Base-by-base conservation (phyloP, 371 early-diverging fungal genomes). In the Mortierella sp. region DNA sequence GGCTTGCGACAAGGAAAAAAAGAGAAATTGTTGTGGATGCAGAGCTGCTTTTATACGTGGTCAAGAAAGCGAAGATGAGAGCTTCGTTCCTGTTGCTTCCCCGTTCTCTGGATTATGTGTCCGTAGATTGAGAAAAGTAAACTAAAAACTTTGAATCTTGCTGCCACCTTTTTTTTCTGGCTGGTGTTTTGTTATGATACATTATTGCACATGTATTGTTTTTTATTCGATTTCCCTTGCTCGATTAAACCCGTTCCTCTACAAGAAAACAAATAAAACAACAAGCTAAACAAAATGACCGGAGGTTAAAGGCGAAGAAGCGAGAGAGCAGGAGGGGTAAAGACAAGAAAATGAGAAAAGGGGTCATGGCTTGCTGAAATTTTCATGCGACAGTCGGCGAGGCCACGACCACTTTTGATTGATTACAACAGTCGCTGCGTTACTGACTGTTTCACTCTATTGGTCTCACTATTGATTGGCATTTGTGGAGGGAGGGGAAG, bases 1-100 rank as follows among this genome's bases (percentile, higher is more conserved):
- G 24, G 64, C 64, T 64, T 64, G 64, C 64, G 64, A 64, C 64
- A 64, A 64, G 64, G 64, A 64, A 37, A 64, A 64, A 37, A 64
- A 64, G 43, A 21, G 19, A 24, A 24, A 64, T 21, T 64, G 24
- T 37, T 37, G 19, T 31, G 19, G 37, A 40, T 37, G 64, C 21
- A 21, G 37, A 64, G 37, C 37, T 37, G 24, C 64, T 64, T 64
- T 64, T 64, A 64, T 64, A 64, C 37, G 31, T 31, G 16, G 59
- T 19, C 31, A 28, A 13, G 31, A 31, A 31, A 59, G 59, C 4
- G 19, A 59, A 31, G 19, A 5, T 59, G 59, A 59, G 31, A 59
- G 31, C 59, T 31, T 31, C 31, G 5, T 59, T 1, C 13, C 28
- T 26, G 4, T 57, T 57, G 26, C 57, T 28, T 40, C 55, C 64